A percentile compares a stretch with the other conserved stretches of the same genome.
Conservation (phyloP, 495 filamentous ascomycete genomes). For the Talaromyces wortmannii region DNA sequence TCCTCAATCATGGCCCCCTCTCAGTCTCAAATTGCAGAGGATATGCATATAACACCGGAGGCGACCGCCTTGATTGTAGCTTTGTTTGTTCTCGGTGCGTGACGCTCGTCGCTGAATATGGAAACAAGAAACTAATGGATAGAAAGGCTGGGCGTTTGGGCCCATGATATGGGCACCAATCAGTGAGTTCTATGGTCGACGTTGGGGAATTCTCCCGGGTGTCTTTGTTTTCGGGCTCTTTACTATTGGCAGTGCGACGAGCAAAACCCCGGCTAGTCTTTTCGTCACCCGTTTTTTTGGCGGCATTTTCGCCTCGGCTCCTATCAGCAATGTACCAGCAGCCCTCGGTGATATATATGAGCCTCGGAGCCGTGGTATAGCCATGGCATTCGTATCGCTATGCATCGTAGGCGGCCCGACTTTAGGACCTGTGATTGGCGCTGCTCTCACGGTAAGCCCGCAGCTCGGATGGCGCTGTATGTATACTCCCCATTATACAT, state of each 20-base stretch:
- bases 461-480: slow-evolving; percentile 19
- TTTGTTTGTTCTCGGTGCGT: slow-evolving; percentile 1
- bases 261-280: slow-evolving; percentile 18
- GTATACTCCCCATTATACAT: not conserved
- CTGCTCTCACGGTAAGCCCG: slow-evolving; percentile 33
- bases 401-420: slow-evolving; percentile 28
- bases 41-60: slow-evolving; percentile 14
- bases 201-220: slow-evolving; percentile 26
- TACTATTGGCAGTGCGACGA: slow-evolving; percentile 24
- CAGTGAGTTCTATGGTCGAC: slow-evolving; percentile 26
- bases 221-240: slow-evolving; percentile 29
- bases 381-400: slow-evolving; percentile 29
- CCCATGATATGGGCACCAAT: slow-evolving; percentile 19
- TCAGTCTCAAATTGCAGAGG: slow-evolving; percentile 13
- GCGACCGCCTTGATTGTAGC: slow-evolving; percentile 9
- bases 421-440: slow-evolving; percentile 25
- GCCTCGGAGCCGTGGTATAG: slow-evolving; percentile 11
- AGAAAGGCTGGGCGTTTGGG: slow-evolving; percentile 6
- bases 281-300: slow-evolving; percentile 30
- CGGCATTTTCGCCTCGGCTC: slow-evolving; percentile 28
- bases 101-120: no score
- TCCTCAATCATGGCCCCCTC: slow-evolving; percentile 31
- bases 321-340: slow-evolving; percentile 27
- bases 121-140: no score
- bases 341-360: slow-evolving; percentile 37